Evolutionary conservation across 768 basidiomycete genomes (phyloP), one percentile per base, ranked within the genome.

Genomic region (Termitomyces sp.): DNA sequence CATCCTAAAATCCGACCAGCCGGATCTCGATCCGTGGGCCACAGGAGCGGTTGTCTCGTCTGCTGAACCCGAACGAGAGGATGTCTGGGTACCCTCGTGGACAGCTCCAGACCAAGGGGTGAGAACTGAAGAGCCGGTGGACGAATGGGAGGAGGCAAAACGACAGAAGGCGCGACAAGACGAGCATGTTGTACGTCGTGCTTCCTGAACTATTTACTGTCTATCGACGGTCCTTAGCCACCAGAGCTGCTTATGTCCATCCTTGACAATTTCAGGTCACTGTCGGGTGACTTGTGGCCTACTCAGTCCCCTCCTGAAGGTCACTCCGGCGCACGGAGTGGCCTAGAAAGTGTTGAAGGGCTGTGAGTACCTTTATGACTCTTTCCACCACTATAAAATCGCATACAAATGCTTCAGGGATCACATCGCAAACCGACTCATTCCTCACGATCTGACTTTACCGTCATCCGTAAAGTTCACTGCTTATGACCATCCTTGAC

Each of bases 91-190:
- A 41, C 58, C 71, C 18, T 65, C 76, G 11, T 83, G 83, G 83
- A 69, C 55, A 35, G 62, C 66, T 55, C 26, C 63, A 46, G 64
- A 67, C 16, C 65, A 61, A 38, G 60, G 57, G 14, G 54, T 32
- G 53, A 62, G 67, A 52, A 47, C 10, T 4, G 33, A 45, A 6
- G 46, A 57, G 33, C 10, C 68, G 6, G 67, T 72, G 5, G 86
- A 90, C 65, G 86, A 87, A 68, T 90, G 89, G 88, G 87, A 87
- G 61, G 63, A 68, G 10, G 86, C 87, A 13, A 79, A 74, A 59
- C 75, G 72, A 63, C 72, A 79, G 59, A 86, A 88, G 63, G 80
- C 80, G 60, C 78, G 76, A 58, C 76, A 81, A 64, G 82, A 90
- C 66, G 76, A 76, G 45, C 76, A 80, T 66, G 83, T 90, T 67